These are phyloP conservation scores for Pichia sp. DNA, from an alignment of 1,139 yeast species.

Conservation along the genomic window DNA sequence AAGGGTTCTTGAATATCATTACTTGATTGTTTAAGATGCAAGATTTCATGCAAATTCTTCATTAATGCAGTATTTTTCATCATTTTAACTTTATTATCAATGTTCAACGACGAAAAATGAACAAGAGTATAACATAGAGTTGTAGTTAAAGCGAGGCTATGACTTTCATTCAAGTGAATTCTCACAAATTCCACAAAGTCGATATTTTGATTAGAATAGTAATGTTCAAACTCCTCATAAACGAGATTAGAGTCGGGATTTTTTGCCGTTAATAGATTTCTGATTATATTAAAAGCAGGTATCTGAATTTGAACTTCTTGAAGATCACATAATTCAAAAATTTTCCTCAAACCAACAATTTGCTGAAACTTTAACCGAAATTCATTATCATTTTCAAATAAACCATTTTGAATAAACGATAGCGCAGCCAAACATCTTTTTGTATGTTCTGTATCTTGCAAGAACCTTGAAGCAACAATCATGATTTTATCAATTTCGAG, in stretches of 20 bases:
- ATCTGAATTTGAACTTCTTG: slow-evolving; percentile 50
- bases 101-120: slow-evolving; percentile 51
- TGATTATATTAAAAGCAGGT: slow-evolving; percentile 61
- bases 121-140: slow-evolving; percentile 48
- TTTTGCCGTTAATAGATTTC: slow-evolving; percentile 70
- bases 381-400: slow-evolving; percentile 37
- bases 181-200: slow-evolving; percentile 33
- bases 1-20: slow-evolving; percentile 31
- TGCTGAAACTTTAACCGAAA: slow-evolving; percentile 30
- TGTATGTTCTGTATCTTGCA: slow-evolving; percentile 4
- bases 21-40: slow-evolving; percentile 26
- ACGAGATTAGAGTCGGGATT: slow-evolving; percentile 41
- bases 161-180: slow-evolving; percentile 27
- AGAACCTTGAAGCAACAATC: slow-evolving; percentile 36
- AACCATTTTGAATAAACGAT: slow-evolving; percentile 45
- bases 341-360: slow-evolving; percentile 42
- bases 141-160: slow-evolving; percentile 33
- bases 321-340: slow-evolving; percentile 46
- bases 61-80: slow-evolving; percentile 37
- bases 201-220: slow-evolving; percentile 22
- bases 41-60: slow-evolving; percentile 29
- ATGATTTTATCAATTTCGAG: slow-evolving; percentile 35
- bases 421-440: not conserved
- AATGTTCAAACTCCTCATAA: slow-evolving; percentile 29
- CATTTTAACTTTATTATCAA: slow-evolving; percentile 39